Percentiles rank a stretch among this genome's conserved stretches.
Conservation (phyloP, 1,284 basidiomycete species). For the Inonotus hispidus region DNA sequence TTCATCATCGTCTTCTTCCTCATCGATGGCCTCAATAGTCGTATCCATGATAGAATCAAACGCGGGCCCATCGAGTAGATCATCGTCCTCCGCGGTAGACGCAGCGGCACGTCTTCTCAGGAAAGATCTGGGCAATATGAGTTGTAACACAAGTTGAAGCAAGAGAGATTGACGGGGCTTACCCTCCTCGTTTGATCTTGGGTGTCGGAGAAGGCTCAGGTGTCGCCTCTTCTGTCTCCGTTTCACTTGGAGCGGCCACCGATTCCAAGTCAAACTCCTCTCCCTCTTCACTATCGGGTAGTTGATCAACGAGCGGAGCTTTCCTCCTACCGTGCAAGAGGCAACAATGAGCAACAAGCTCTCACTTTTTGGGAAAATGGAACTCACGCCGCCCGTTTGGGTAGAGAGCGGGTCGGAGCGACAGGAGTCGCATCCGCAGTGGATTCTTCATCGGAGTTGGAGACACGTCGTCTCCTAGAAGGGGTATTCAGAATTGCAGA, state of each 20-base stretch:
- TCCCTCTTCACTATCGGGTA: conserved; percentile 30
- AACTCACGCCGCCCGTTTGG: conserved; percentile 21
- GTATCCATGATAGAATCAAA: conserved; percentile 23
- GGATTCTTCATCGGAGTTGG: conserved; percentile 15
- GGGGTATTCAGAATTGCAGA: conserved; percentile 10
- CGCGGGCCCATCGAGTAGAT: not conserved
- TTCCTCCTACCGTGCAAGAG: conserved; percentile 7
- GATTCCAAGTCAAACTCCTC: conserved; percentile 25
- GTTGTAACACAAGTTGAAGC: not conserved
- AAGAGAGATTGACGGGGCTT: not conserved
- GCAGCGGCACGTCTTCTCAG: not conserved
- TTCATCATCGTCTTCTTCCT: conserved; percentile 24
- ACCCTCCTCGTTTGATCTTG: not conserved
- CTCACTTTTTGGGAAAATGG: not conserved
- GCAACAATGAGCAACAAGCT: not conserved
- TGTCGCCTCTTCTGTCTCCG: conserved; percentile 24
- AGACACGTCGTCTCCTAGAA: conserved; percentile 29
- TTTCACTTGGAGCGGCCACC: conserved; percentile 22
- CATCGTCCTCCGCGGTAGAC: not conserved
- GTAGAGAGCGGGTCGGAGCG: conserved; percentile 19
- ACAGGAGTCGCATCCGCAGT: conserved; percentile 6
- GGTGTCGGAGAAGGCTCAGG: conserved; percentile 25
- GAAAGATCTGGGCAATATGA: not conserved
- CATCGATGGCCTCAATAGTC: conserved; percentile 10
- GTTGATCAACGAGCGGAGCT: conserved; percentile 1